Evolutionary conservation across 1,139 yeast species (phyloP).

Genomic region (Taphrina flavorubra): DNA sequence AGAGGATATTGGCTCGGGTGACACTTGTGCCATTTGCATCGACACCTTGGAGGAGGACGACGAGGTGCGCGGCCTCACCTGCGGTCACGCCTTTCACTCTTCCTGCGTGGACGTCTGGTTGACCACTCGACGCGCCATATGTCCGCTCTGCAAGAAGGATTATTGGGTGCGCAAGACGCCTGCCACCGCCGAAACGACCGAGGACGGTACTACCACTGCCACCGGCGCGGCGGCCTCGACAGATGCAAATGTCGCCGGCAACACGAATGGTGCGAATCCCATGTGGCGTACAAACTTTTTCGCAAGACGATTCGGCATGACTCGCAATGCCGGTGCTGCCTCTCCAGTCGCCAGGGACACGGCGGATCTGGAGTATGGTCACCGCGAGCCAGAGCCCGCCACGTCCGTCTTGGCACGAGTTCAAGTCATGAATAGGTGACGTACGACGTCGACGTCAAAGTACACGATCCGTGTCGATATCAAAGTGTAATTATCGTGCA

Average conservation of each 20-base stretch:
- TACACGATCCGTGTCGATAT: neutral
- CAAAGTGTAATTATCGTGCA: constrained; percentile 11
- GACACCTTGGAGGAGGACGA: constrained; percentile 69
- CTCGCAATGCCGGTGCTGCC: neutral
- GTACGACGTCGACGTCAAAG: neutral
- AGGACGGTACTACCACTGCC: neutral
- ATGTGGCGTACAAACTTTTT: constrained; percentile 12
- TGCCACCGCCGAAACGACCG: constrained; percentile 1
- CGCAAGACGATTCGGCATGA: neutral
- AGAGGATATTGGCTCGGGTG: constrained; percentile 54
- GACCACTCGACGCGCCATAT: constrained; percentile 73
- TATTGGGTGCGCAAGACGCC: constrained; percentile 49
- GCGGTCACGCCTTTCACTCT: constrained; percentile 85
- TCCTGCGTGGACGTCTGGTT: constrained; percentile 86
- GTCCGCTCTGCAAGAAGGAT: constrained; percentile 78
- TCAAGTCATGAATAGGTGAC: constrained; percentile 2
- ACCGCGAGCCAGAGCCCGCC: neutral
- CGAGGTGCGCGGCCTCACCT: constrained; percentile 70
- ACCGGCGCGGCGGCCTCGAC: neutral
- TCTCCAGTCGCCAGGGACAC: neutral
- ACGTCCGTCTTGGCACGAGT: neutral
- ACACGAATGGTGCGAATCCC: constrained; percentile 3
- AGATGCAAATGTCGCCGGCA: neutral
- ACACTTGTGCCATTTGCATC: constrained; percentile 81
- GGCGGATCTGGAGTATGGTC: constrained; percentile 6